Evolutionary conservation across 106 monocot species (phyloP).

Genomic region (Dactylorhiza incarnata): DNA sequence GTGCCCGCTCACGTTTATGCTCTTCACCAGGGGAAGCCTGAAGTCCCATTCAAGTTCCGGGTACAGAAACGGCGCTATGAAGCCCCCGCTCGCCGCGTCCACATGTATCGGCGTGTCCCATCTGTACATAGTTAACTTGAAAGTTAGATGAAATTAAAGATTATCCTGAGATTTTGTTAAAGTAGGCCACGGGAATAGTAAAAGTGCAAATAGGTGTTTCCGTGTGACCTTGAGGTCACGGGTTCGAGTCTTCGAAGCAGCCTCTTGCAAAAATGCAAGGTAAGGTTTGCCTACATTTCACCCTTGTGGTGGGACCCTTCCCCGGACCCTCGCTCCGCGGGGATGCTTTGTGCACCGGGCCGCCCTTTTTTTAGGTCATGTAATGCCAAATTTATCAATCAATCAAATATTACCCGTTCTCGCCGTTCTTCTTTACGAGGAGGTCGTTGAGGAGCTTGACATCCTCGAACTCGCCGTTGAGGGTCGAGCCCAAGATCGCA

Average conservation of each 20-base stretch:
- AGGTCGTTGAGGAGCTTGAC: conserved; percentile 61
- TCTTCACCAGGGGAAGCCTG: conserved; percentile 78
- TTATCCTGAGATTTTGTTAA: not conserved
- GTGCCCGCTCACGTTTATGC: conserved; percentile 95
- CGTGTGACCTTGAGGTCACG: too few species aligned
- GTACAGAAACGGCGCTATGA: conserved; percentile 87
- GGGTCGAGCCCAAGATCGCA: conserved; percentile 62
- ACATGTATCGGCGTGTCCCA: conserved; percentile 92
- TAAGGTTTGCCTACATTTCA: too few species aligned
- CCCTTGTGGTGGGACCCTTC: too few species aligned
- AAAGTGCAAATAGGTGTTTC: too few species aligned
- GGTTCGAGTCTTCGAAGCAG: too few species aligned
- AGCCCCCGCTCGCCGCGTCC: conserved; percentile 91
- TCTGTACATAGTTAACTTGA: conserved; percentile 9
- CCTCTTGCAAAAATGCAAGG: too few species aligned
- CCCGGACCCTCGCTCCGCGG: too few species aligned
- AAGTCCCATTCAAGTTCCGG: conserved; percentile 97
- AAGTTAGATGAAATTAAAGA: not conserved
- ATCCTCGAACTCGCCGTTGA: conserved; percentile 77
- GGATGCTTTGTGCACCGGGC: too few species aligned
- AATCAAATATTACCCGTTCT: conserved; percentile 33
- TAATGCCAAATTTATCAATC: not conserved
- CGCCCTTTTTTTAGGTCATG: too few species aligned
- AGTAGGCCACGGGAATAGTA: too few species aligned
- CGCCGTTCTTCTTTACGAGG: conserved; percentile 37